A percentile compares a stretch with the other conserved stretches of the same genome.
phyloP scores from a whole-genome alignment of 1,284 basidiomycete species.

The Anthracocystis walkeri region DNA sequence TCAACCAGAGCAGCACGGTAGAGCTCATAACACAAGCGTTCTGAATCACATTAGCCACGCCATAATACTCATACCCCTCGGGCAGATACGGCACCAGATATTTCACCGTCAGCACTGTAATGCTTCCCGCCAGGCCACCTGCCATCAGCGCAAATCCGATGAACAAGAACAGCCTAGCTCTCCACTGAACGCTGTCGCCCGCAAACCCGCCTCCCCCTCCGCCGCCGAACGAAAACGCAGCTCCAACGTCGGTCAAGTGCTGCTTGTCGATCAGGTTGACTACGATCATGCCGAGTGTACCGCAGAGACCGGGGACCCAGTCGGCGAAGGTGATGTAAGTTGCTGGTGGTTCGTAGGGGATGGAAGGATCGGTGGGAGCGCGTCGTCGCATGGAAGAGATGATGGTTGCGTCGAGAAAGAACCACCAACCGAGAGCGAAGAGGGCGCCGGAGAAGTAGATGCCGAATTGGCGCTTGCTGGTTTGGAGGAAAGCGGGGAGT shows the following conservation, averaged over 20 bases:
- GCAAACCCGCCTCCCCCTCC: conserved; percentile 73
- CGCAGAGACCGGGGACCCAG: conserved; percentile 94
- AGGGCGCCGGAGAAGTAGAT: conserved; percentile 91
- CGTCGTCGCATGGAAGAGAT: conserved; percentile 78
- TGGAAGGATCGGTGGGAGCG: conserved; percentile 75
- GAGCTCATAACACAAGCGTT: conserved; percentile 93
- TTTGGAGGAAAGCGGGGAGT: conserved; percentile 66
- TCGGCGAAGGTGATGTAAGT: conserved; percentile 91
- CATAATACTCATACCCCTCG: conserved; percentile 86
- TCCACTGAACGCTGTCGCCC: conserved; percentile 80
- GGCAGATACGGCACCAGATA: conserved; percentile 82
- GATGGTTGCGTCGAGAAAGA: conserved; percentile 93
- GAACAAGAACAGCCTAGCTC: conserved; percentile 88
- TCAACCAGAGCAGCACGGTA: conserved; percentile 85
- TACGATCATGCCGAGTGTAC: conserved; percentile 91
- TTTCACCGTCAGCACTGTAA: conserved; percentile 90
- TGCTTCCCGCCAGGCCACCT: conserved; percentile 90
- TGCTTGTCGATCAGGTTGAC: conserved; percentile 96
- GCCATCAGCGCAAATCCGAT: conserved; percentile 97
- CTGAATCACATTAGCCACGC: conserved; percentile 92
- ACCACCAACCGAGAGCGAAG: conserved; percentile 92
- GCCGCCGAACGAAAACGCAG: conserved; percentile 53
- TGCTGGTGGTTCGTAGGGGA: conserved; percentile 79
- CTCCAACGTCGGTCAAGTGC: conserved; percentile 76
- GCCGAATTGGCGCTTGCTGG: conserved; percentile 81